Base-by-base conservation (phyloP, 2,329 filamentous ascomycete genomes). In the Diaporthe sp. region DNA sequence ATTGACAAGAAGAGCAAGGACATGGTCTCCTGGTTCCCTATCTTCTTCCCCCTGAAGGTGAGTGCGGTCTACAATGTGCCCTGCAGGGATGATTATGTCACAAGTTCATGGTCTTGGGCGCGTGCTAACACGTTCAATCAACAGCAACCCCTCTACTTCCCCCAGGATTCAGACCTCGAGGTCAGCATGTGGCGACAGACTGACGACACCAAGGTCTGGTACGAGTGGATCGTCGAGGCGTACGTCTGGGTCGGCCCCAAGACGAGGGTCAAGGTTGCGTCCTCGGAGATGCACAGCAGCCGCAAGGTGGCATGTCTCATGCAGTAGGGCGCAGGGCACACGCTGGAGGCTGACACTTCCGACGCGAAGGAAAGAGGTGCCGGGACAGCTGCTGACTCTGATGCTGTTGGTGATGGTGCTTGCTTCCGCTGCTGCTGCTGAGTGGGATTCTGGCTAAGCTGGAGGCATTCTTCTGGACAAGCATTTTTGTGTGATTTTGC, bases 21-120 rank as follows among this genome's bases (percentile, higher is more conserved):
- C 80, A 99, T 99, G 97, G 97, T 98, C 77, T 97, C 95, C 72
- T 99, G 97, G 97, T 99, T 99, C 82, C 97, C 97, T 1, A 98
- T 99, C 40, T 98, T 96, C 86, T 99, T 99, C 82, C 97, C 97
- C 0, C 86, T 99, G 19, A 97, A 97, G 91, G 95, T 96, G 87
- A 80, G 90, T 82, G 68, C 30, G 28, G 3, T 40, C 33, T 74
- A 17, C 35, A 38, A 35, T 33, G 54, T 57, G 73, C 67, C 64
- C 13, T 33, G 42, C 40, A 33, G 42, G 33, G 50, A 5, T 38
- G 8, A 28, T 55, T 33, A n/a, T n/a, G n/a, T 40, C 60, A 45
- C n/a, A 52, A 30, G 64, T 13, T 40, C 10, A 30, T n/a, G 22
- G 7, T 19, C 30, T 35, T 3, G 33, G 6, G 8, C 7, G 38